Conservation (phyloP, 306 rosid genomes). For the Cicer chorassanicum region DNA sequence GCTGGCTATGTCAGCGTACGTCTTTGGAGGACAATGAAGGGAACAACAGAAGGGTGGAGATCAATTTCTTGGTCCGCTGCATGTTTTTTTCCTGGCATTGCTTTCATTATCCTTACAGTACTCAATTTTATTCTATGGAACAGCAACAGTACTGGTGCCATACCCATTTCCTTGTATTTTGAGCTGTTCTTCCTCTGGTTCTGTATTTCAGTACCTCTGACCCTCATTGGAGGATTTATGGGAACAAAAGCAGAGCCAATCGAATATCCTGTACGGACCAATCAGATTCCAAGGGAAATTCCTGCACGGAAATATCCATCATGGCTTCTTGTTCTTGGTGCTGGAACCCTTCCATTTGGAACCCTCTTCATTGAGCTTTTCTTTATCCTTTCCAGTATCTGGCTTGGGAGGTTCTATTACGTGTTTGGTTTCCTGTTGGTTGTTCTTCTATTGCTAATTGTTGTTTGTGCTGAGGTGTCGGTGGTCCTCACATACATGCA, state of each 20-base stretch:
- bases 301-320: conserved; percentile 87
- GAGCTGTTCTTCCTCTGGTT: conserved; percentile 82
- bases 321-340: conserved; percentile 91
- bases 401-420: conserved; percentile 92
- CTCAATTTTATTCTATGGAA: conserved; percentile 86
- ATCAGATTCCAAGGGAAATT: conserved; percentile 91
- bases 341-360: conserved; percentile 92
- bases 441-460: conserved; percentile 69
- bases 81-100: conserved; percentile 87
- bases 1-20: conserved; percentile 91
- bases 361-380: conserved; percentile 92
- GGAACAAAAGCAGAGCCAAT: conserved; percentile 78
- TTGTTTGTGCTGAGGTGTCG: conserved; percentile 87
- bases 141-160: conserved; percentile 85
- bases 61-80: conserved; percentile 80
- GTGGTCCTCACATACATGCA: conserved; percentile 95
- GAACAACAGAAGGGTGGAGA: conserved; percentile 87
- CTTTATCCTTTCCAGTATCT: conserved; percentile 89
- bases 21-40: conserved; percentile 83
- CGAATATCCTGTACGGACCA: conserved; percentile 75
- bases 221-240: conserved; percentile 81
- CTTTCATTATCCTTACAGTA: conserved; percentile 67
- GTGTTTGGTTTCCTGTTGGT: conserved; percentile 86
- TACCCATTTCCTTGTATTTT: conserved; percentile 84
- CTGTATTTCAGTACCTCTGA: conserved; percentile 90